Percentiles rank a stretch among this genome's conserved stretches.
phyloP scores from a whole-genome alignment of 2,329 filamentous ascomycete species.

The Scedosporium dehoogii region DNA sequence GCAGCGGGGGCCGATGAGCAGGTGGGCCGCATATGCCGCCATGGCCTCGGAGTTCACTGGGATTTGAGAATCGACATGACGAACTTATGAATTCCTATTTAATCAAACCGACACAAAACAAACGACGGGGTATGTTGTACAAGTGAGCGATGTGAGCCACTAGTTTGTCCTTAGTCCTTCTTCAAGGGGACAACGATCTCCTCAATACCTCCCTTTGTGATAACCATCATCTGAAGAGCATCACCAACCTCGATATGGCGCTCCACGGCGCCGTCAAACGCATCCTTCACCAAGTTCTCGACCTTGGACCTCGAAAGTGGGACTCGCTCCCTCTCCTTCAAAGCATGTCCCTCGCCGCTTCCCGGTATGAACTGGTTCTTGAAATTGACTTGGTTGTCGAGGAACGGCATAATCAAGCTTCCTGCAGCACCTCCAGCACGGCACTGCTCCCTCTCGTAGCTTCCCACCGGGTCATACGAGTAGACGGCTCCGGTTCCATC shows the following conservation, averaged over 20 bases:
- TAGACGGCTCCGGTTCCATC: conserved; percentile 90
- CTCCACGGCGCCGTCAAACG: conserved; percentile 95
- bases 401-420: conserved; percentile 95
- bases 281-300: conserved; percentile 86
- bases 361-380: conserved; percentile 96
- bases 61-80: neutral
- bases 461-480: conserved; percentile 95
- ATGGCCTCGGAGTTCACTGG: neutral
- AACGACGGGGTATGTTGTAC: conserved; percentile 2
- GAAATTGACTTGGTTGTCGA: conserved; percentile 99
- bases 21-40: neutral
- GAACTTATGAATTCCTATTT: conserved; percentile 1
- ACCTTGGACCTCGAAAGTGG: conserved; percentile 66
- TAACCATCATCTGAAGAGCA: conserved; percentile 87
- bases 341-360: conserved; percentile 71
- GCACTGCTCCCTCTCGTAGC: conserved; percentile 95
- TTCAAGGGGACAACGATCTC: conserved; percentile 80
- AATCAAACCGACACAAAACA: neutral
- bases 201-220: conserved; percentile 79
- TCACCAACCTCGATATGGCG: conserved; percentile 99
- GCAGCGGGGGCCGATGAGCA: neutral
- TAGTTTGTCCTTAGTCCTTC: conserved; percentile 55
- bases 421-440: conserved; percentile 85
- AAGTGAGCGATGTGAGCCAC: neutral
- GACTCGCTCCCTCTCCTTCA: conserved; percentile 60